Evolutionary conservation across 2,329 filamentous ascomycete species (phyloP).

Genomic region (Orbilia oligospora): DNA sequence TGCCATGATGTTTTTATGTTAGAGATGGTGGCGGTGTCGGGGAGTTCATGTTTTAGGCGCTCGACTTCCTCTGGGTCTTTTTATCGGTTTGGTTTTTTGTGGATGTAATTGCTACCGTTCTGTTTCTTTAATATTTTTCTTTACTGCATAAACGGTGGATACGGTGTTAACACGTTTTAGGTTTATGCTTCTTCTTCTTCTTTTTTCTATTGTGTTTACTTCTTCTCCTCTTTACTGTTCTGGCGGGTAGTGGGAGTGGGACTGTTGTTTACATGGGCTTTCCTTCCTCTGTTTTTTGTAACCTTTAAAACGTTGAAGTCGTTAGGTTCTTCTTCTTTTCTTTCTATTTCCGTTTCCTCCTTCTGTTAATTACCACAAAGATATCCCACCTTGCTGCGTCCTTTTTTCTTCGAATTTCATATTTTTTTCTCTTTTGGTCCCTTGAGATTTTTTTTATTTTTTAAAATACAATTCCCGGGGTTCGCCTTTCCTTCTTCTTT

Average conservation of each 20-base stretch:
- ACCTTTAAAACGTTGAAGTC: slow-evolving; percentile 9
- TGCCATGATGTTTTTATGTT: slow-evolving; percentile 22
- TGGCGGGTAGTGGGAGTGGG: slow-evolving; percentile 9
- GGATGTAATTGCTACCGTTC: slow-evolving; percentile 8
- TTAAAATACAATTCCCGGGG: no score
- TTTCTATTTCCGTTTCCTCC: slow-evolving; percentile 17
- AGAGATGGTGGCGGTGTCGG: not conserved
- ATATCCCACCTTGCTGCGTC: slow-evolving; percentile 45
- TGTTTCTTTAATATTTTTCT: slow-evolving; percentile 25
- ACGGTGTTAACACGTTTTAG: slow-evolving; percentile 50
- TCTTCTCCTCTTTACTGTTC: slow-evolving; percentile 9
- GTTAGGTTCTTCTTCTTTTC: not conserved
- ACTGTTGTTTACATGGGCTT: slow-evolving; percentile 14
- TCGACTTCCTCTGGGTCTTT: slow-evolving; percentile 9
- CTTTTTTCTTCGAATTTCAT: slow-evolving; percentile 29
- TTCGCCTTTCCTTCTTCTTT: no score
- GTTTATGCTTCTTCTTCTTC: slow-evolving; percentile 14
- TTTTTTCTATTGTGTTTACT: not conserved
- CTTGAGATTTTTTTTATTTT: not conserved
- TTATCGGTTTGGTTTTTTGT: slow-evolving; percentile 14
- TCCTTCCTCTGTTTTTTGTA: slow-evolving; percentile 13
- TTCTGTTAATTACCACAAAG: slow-evolving; percentile 32
- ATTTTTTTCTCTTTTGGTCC: slow-evolving; percentile 12
- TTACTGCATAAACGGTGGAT: slow-evolving; percentile 59
- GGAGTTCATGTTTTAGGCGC: not conserved